Base-by-base conservation (phyloP, 2,329 filamentous ascomycete species). In the Chrysoporthe austroafricana region DNA sequence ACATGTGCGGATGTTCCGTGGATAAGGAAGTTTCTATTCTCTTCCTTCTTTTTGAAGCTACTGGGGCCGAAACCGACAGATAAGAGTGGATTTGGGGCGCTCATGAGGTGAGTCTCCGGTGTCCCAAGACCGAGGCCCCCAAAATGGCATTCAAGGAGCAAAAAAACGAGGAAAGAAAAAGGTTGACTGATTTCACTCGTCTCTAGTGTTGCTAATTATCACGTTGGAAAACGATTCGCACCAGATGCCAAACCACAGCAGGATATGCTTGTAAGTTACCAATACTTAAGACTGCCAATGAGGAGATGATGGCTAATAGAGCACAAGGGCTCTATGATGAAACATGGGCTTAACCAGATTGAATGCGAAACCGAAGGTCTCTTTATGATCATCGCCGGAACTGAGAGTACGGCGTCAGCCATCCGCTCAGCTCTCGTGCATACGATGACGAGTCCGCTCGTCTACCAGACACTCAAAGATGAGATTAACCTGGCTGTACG, bases 331-430 rank as follows among this genome's bases (percentile, higher is more conserved):
- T 82, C 83, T 0, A 86, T 86, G 71, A 79, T 86, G 64, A 77
- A 77, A 13, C 80, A 83, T 68, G 72, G 73, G 1, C 76, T 83
- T 14, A 77, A 77, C 18, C 72, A 75, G 36, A 76, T 81, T 0
- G 74, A 83, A 58, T 80, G 84, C 67, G 75, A 80, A 18, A 80
- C 84, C 67, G 76, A 74, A 59, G 70, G 70, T 1, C 52, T 73
- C 2, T 62, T 73, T 52, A 70, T 73, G 46, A 69, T 71, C 3
- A 21, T 83, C 2, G 84, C 84, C 2, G 85, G 85, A 2, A 82
- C 82, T 1, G 84, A 87, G 70, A 85, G 82, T 16, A 84, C 83
- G 0, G 81, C 84, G 0, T 82, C 81, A 0, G 78, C 80, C 4
- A 77, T 86, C 8, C 80, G 84, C 4, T 76, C 79, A 48, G 83